A percentile compares a stretch with the other conserved stretches of the same genome.
Conservation (phyloP, 2,329 filamentous ascomycete genomes). For the Cladosporium sp. region DNA sequence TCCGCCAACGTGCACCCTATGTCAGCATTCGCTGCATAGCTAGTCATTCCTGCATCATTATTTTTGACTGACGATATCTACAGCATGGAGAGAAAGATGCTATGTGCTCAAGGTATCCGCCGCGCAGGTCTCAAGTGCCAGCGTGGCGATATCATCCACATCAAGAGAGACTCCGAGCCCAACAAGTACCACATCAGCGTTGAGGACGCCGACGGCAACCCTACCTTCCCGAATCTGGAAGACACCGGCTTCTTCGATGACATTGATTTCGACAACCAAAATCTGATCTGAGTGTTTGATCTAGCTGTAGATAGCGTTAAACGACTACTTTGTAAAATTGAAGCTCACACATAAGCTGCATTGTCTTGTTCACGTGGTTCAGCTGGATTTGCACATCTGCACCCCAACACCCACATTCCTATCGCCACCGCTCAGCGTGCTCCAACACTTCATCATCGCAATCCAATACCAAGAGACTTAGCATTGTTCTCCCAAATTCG, state of each 20-base stretch:
- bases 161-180: background rate
- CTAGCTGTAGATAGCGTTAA: background rate
- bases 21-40: background rate
- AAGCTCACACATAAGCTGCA: too few relatives aligned
- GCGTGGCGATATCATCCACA: background rate
- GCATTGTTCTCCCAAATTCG: background rate
- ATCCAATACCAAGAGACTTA: too few relatives aligned
- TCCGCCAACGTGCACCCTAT: background rate
- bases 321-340: too few relatives aligned
- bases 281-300: background rate
- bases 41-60: background rate
- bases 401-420: too few relatives aligned
- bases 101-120: background rate
- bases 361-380: too few relatives aligned
- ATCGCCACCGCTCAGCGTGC: too few relatives aligned
- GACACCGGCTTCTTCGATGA: background rate
- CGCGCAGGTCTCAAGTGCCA: background rate
- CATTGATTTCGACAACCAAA: background rate
- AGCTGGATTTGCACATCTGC: too few relatives aligned
- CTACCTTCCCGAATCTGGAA: background rate
- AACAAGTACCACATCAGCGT: background rate
- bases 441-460: too few relatives aligned
- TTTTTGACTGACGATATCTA: background rate
- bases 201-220: background rate
- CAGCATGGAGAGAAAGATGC: background rate